Evolutionary conservation across 1,284 basidiomycete species (phyloP).

Genomic region (Puccinia horiana): DNA sequence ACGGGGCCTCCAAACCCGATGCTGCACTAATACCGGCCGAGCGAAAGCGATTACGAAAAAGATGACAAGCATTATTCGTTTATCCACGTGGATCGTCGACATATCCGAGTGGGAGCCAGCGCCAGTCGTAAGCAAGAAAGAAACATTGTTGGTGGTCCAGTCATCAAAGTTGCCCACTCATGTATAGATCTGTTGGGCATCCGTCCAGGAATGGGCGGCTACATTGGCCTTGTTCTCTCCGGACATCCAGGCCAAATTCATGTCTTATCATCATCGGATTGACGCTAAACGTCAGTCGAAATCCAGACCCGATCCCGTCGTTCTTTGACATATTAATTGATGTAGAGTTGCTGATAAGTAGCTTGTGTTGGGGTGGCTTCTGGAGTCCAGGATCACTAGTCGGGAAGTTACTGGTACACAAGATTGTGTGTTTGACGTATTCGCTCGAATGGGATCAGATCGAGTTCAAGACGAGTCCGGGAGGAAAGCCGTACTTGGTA

Average conservation of each 20-base stretch:
- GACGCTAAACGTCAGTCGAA: conserved; percentile 28
- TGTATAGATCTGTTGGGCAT: no score
- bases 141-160: neutral
- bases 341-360: neutral
- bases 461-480: conserved; percentile 6
- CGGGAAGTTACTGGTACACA: conserved; percentile 37
- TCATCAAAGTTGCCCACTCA: neutral
- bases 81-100: conserved; percentile 29
- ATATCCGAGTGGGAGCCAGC: conserved; percentile 23
- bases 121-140: neutral
- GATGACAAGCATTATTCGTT: neutral
- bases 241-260: conserved; percentile 8
- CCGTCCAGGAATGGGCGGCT: neutral
- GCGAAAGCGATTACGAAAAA: neutral
- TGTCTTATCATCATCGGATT: conserved; percentile 23
- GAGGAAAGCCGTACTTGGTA: conserved; percentile 43
- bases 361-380: neutral
- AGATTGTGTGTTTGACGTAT: conserved; percentile 26
- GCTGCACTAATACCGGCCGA: no score
- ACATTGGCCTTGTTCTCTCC: conserved; percentile 4
- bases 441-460: conserved; percentile 7
- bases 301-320: neutral
- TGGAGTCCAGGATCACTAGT: conserved; percentile 35
- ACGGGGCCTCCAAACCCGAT: no score
- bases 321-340: neutral